Percentiles rank a stretch among this genome's conserved stretches.
Conservation (phyloP, 1,284 basidiomycete genomes). For the Gymnopus androsaceus region DNA sequence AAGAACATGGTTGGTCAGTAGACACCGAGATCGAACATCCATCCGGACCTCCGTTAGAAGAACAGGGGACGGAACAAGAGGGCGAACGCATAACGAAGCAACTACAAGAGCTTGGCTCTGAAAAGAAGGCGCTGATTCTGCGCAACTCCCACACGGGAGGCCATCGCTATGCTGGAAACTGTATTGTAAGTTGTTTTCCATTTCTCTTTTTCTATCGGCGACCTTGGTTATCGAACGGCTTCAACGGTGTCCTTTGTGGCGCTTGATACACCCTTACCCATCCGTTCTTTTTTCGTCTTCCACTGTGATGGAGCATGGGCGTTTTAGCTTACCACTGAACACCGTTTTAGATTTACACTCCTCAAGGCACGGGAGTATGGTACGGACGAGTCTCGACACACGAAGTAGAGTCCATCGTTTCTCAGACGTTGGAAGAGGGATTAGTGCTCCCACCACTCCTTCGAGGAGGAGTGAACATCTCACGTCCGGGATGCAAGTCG, state of each 20-base stretch:
- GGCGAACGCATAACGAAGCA: constrained; percentile 29
- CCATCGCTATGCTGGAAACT: constrained; percentile 90
- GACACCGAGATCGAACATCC: constrained; percentile 77
- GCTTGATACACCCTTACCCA: no score
- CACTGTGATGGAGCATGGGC: no score
- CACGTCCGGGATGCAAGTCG: constrained; percentile 62
- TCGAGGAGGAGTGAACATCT: constrained; percentile 79
- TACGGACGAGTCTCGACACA: constrained; percentile 93
- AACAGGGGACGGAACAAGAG: constrained; percentile 42
- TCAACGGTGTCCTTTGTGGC: neutral
- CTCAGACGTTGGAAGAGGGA: constrained; percentile 83
- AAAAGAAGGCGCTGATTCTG: constrained; percentile 63
- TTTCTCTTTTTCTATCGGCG: neutral
- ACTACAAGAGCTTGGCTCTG: constrained; percentile 32
- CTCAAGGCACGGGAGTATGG: constrained; percentile 83
- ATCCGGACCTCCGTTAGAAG: constrained; percentile 59
- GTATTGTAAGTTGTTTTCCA: constrained; percentile 66
- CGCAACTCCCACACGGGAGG: constrained; percentile 89
- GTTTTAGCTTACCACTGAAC: neutral
- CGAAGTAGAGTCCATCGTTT: constrained; percentile 84
- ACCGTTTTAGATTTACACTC: constrained; percentile 79
- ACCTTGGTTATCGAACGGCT: neutral
- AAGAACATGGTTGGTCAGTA: constrained; percentile 70
- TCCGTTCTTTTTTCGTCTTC: neutral
- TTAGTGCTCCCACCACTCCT: constrained; percentile 81